phyloP scores from a whole-genome alignment of 169 alveolate species.

The Plasmodium chabaudi region DNA sequence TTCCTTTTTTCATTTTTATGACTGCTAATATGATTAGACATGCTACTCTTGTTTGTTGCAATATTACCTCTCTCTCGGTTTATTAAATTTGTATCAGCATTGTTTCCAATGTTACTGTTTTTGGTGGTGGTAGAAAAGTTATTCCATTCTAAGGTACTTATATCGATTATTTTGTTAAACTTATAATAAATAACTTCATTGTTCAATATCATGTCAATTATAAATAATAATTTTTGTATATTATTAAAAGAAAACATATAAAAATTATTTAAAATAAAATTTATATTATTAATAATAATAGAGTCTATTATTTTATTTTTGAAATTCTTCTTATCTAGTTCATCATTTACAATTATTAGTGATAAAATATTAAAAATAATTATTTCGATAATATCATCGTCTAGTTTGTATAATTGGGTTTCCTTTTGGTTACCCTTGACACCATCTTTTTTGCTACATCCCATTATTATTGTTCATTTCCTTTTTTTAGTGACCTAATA shows the following conservation, averaged over 20 bases:
- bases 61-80: too few relatives aligned
- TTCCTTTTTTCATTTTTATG: background rate
- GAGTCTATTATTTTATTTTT: slow-evolving; percentile 51
- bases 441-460: too few relatives aligned
- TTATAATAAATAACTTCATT: slow-evolving; percentile 60
- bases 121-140: background rate
- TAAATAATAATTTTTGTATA: slow-evolving; percentile 45
- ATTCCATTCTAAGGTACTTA: background rate
- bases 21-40: background rate
- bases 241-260: slow-evolving; percentile 18
- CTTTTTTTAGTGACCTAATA: background rate
- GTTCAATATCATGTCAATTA: slow-evolving; percentile 52
- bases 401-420: background rate
- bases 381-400: slow-evolving; percentile 46
- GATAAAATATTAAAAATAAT: slow-evolving; percentile 49
- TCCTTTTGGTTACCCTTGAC: too few relatives aligned
- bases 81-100: background rate
- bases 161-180: slow-evolving; percentile 19
- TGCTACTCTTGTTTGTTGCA: background rate
- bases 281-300: slow-evolving; percentile 29
- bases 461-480: background rate
- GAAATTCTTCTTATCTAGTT: slow-evolving; percentile 39
- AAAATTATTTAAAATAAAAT: slow-evolving; percentile 34
- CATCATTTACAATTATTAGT: slow-evolving; percentile 23
- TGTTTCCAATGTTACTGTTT: background rate